A percentile compares a stretch with the other conserved stretches of the same genome.
Evolutionary conservation across 225 moss, liverwort and hornwort genomes (phyloP).

Genomic region (Sphagnum tenellum): DNA sequence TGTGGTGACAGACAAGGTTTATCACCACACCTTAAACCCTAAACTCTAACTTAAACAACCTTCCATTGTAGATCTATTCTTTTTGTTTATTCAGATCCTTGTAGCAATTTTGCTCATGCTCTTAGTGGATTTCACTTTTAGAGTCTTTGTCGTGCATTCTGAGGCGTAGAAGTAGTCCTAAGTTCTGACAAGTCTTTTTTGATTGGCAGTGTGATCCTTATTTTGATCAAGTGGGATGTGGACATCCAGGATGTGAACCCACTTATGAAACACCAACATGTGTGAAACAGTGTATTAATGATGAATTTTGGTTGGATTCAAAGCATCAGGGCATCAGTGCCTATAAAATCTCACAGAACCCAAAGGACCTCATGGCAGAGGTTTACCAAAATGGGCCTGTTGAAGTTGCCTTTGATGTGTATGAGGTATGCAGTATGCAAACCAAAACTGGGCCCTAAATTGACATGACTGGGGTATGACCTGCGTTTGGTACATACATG

Average conservation of each 20-base stretch:
- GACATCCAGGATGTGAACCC: slow-evolving; percentile 81
- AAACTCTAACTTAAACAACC: neutral
- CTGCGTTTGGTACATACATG: neutral
- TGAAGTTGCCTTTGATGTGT: slow-evolving; percentile 78
- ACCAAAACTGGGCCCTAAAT: no score
- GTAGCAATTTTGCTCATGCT: neutral
- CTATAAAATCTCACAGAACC: slow-evolving; percentile 46
- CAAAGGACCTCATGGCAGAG: slow-evolving; percentile 70
- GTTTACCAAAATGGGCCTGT: slow-evolving; percentile 80
- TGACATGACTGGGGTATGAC: no score
- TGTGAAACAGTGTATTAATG: slow-evolving; percentile 64
- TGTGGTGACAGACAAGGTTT: slow-evolving; percentile 62
- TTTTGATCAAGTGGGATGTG: slow-evolving; percentile 77
- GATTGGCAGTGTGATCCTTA: slow-evolving; percentile 67
- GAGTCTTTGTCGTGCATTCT: no score
- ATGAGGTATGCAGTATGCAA: slow-evolving; percentile 27
- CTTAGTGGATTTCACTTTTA: neutral
- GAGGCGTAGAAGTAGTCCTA: neutral
- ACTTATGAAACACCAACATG: slow-evolving; percentile 59
- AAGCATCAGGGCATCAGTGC: slow-evolving; percentile 80
- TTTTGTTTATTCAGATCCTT: neutral
- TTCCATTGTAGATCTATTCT: neutral
- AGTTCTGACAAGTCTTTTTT: neutral
- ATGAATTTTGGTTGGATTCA: slow-evolving; percentile 69
- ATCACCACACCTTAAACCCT: neutral